Base-by-base conservation (phyloP, 495 filamentous ascomycete genomes). In the Gamarada debralockiae region DNA sequence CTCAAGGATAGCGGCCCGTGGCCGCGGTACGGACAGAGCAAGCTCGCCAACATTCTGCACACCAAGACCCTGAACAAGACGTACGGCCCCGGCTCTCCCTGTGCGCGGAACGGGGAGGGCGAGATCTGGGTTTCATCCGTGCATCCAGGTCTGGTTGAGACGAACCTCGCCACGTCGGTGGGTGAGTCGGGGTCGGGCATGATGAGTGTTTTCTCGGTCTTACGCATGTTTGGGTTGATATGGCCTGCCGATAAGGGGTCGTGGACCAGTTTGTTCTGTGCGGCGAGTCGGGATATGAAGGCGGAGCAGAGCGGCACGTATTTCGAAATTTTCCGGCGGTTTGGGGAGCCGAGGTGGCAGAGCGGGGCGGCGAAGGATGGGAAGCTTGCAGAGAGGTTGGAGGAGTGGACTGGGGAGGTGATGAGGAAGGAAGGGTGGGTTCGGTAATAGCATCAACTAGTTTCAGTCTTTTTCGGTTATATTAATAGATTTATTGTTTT, bases 21-120 rank as follows among this genome's bases (percentile, higher is more conserved):
- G 67, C 49, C 60, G 15, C 78, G 81, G 18, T 92, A 91, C 63
- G 77, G 71, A 12, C 76, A 87, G 36, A 75, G 72, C 59, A 90
- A 91, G 70, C 76, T 88, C 3, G 83, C 84, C 12, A 89, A 88
- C 62, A 71, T 89, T 15, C 69, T 89, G 5, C 83, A 80, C 54
- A 73, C 80, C 2, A 61, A 59, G 8, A 75, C 86, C 56, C 71
- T 92, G 37, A 31, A 62, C 58, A 56, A 64, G 51, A 63, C 27
- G 49, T 76, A 72, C 53, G 73, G 73, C 14, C 73, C 73, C 14
- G 59, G 59, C 24, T 72, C 69, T 25, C 52, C 44, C 20, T 64
- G 59, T 47, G 64, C 65, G 40, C 49, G 36, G 29, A 60, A 55
- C 14, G 62, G 60, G 9, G 52, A 60, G 20, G 70, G 67, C 43